Conservation (phyloP, 345 rosid genomes). For the Trapa bicornis region DNA sequence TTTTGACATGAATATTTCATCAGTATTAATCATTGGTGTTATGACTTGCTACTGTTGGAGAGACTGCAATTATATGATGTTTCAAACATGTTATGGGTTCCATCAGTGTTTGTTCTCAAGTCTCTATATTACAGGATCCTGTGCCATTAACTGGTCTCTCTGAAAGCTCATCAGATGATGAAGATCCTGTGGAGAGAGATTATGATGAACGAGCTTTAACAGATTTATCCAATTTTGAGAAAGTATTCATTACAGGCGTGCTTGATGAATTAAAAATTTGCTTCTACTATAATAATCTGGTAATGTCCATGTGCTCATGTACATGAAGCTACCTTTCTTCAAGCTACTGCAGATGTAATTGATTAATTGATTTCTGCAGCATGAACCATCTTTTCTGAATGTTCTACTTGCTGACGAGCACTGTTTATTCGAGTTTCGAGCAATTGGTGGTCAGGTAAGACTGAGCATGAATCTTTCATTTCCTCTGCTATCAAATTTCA, state of each 20-base stretch:
- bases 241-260: conserved; percentile 62
- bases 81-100: neutral
- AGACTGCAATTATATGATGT: neutral
- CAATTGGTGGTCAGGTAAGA: conserved; percentile 86
- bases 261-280: conserved; percentile 83
- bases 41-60: neutral
- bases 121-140: conserved; percentile 41
- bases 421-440: conserved; percentile 70
- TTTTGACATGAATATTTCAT: neutral
- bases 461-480: conserved; percentile 7
- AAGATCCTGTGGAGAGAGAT: conserved; percentile 53
- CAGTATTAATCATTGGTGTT: neutral
- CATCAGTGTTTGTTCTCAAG: neutral
- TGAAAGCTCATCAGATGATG: conserved; percentile 77
- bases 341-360: conserved; percentile 20
- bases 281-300: conserved; percentile 59
- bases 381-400: conserved; percentile 42
- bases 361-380: conserved; percentile 30
- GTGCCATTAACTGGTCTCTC: conserved; percentile 74
- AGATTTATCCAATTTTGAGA: conserved; percentile 42
- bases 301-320: conserved; percentile 17
- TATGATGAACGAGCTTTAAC: conserved; percentile 22
- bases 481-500: neutral
- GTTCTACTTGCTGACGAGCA: conserved; percentile 76
- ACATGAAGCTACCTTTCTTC: conserved; percentile 11